Conservation (phyloP, 306 rosid genomes). For the Arachis hypogaea region DNA sequence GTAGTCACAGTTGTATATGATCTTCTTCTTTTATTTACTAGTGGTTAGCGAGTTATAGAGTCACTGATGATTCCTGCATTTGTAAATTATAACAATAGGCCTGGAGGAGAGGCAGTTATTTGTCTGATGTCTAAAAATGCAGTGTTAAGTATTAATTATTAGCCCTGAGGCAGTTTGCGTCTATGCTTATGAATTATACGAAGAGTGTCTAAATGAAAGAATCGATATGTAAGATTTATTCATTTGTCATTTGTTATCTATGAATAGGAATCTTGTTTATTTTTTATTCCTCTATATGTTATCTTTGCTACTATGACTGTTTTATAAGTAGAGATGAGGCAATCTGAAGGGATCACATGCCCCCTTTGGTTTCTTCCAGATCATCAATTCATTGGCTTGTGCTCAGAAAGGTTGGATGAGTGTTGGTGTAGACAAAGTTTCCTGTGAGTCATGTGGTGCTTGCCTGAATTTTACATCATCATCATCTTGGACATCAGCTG, state of each 20-base stretch:
- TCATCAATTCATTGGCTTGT: conserved; percentile 76
- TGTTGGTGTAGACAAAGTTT: conserved; percentile 82
- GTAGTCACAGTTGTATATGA: conserved; percentile 2
- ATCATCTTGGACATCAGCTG: conserved; percentile 68
- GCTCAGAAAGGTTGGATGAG: conserved; percentile 94
- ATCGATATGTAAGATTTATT: background rate
- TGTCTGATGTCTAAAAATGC: background rate
- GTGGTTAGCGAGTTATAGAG: background rate
- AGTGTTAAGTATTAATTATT: conserved; percentile 2
- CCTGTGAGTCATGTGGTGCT: conserved; percentile 83
- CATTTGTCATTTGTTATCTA: background rate
- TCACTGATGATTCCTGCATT: conserved; percentile 1
- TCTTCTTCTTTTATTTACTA: background rate
- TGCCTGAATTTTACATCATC: conserved; percentile 58
- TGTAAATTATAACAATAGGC: conserved; percentile 2
- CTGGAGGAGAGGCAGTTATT: background rate
- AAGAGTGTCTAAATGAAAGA: conserved; percentile 16
- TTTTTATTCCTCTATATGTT: conserved; percentile 19
- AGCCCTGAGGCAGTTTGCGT: conserved; percentile 11
- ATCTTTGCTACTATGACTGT: conserved; percentile 25
- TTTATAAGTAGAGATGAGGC: conserved; percentile 22
- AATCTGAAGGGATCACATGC: conserved; percentile 38
- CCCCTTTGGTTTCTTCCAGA: conserved; percentile 55
- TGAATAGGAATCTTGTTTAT: conserved; percentile 7
- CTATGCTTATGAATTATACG: background rate